A percentile compares a stretch with the other conserved stretches of the same genome.
Evolutionary conservation across 2,329 filamentous ascomycete genomes (phyloP).

Genomic region (Neoarthrinium moseri): DNA sequence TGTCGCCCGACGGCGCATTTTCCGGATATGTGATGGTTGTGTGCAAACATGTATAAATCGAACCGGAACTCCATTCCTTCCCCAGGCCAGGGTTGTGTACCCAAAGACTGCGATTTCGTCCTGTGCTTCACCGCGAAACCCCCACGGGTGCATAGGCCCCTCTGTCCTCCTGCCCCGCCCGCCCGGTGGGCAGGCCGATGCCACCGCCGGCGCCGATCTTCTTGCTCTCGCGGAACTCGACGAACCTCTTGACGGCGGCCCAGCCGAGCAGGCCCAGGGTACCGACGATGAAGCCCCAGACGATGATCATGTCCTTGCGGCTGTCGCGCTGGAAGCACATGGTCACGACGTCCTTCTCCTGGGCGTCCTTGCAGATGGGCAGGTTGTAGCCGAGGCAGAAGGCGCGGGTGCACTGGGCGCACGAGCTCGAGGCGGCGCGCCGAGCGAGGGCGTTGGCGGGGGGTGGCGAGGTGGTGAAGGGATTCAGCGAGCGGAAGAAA

Average conservation of each 20-base stretch:
- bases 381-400: slow-evolving; percentile 61
- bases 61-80: not conserved
- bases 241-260: slow-evolving; percentile 51
- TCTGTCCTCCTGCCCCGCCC: too few species aligned
- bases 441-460: slow-evolving; percentile 12
- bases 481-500: slow-evolving; percentile 21
- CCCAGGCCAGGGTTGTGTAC: not conserved
- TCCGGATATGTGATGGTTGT: not conserved
- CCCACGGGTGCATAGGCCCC: slow-evolving; percentile 12
- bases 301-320: slow-evolving; percentile 65
- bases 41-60: not conserved
- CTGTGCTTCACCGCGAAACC: not conserved
- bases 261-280: slow-evolving; percentile 59
- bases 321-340: slow-evolving; percentile 67
- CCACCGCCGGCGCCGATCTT: slow-evolving; percentile 13
- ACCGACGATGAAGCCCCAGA: slow-evolving; percentile 62
- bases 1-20: too few species aligned
- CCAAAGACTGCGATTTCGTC: not conserved
- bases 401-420: slow-evolving; percentile 62
- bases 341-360: slow-evolving; percentile 61
- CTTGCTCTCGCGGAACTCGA: slow-evolving; percentile 37
- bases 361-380: slow-evolving; percentile 61
- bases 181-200: slow-evolving; percentile 9
- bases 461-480: slow-evolving; percentile 13
- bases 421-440: slow-evolving; percentile 45